These are phyloP conservation scores for Amanita fuliginea DNA, from an alignment of 768 basidiomycete genomes.

Conservation along the genomic window DNA sequence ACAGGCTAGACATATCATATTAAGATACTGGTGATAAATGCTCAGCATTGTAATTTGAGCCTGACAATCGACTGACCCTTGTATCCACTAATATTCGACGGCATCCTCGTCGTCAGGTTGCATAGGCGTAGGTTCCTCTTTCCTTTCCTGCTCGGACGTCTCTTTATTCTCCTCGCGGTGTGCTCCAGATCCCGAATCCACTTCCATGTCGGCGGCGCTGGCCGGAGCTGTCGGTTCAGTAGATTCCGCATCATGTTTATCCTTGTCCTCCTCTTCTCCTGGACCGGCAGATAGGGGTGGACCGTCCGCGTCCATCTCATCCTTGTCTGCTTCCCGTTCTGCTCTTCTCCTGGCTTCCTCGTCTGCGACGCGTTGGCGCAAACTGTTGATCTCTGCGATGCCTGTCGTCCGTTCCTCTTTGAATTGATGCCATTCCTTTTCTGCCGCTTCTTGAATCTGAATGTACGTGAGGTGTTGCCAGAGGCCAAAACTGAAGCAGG, in stretches of 20 bases:
- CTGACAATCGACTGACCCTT: conserved; percentile 8
- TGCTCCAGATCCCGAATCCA: conserved; percentile 22
- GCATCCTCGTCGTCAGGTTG: conserved; percentile 73
- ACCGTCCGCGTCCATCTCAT: conserved; percentile 27
- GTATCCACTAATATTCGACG: conserved; percentile 54
- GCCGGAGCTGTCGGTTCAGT: conserved; percentile 1
- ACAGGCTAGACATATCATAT: conserved; percentile 15
- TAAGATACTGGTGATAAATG: conserved; percentile 8
- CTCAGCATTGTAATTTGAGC: not conserved
- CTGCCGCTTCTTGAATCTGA: conserved; percentile 50
- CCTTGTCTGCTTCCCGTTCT: conserved; percentile 20
- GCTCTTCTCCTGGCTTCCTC: conserved; percentile 45
- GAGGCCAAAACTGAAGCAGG: not conserved
- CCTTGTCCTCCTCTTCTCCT: conserved; percentile 11
- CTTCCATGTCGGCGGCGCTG: conserved; percentile 25
- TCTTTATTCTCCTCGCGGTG: conserved; percentile 25
- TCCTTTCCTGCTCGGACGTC: conserved; percentile 31
- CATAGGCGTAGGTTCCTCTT: conserved; percentile 41
- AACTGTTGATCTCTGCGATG: conserved; percentile 47
- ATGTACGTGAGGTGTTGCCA: conserved; percentile 4
- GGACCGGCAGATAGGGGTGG: conserved; percentile 11
- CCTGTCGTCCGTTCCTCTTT: conserved; percentile 44
- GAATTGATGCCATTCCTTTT: conserved; percentile 63
- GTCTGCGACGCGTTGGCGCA: conserved; percentile 56
- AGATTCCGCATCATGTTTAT: conserved; percentile 1